Evolutionary conservation across 768 basidiomycete species (phyloP).

Genomic region (Brasilioporus rufonigricans): DNA sequence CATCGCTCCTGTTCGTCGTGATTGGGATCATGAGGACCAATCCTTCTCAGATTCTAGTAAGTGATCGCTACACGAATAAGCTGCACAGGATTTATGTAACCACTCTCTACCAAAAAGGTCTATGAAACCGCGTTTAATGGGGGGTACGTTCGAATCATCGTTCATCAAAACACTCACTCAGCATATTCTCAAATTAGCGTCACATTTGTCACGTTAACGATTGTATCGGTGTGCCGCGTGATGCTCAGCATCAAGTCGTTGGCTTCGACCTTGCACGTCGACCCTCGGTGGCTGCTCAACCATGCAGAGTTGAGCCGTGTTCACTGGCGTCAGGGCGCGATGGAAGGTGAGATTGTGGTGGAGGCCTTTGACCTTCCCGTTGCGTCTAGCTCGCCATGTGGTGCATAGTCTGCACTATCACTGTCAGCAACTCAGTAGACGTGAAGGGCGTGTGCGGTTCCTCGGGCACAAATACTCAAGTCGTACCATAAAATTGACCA

Average conservation of each 20-base stretch:
- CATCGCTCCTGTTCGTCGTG: too few relatives aligned
- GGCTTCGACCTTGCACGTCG: slow-evolving; percentile 40
- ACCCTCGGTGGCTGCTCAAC: slow-evolving; percentile 43
- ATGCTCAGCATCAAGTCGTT: slow-evolving; percentile 43
- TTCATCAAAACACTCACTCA: neutral
- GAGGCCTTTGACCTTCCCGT: slow-evolving; percentile 9
- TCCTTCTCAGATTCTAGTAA: too few relatives aligned
- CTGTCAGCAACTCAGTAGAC: neutral
- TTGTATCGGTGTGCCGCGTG: slow-evolving; percentile 35
- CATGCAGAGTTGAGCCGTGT: slow-evolving; percentile 46
- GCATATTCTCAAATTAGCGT: neutral
- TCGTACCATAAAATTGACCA: neutral
- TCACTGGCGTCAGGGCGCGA: slow-evolving; percentile 35
- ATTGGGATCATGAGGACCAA: too few relatives aligned
- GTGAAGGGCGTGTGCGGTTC: too few relatives aligned
- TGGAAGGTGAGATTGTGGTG: slow-evolving; percentile 36
- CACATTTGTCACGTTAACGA: slow-evolving; percentile 5
- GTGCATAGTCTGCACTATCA: neutral
- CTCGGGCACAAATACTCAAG: neutral
- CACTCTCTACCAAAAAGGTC: too few relatives aligned
- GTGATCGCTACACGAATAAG: too few relatives aligned
- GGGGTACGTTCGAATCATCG: slow-evolving; percentile 4
- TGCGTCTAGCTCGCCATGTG: neutral
- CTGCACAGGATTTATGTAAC: too few relatives aligned
- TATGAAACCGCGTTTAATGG: slow-evolving; percentile 6